Percentiles rank a stretch among this genome's conserved stretches.
phyloP scores from a whole-genome alignment of 139 green algal genomes.

The Penium margaritaceum region DNA sequence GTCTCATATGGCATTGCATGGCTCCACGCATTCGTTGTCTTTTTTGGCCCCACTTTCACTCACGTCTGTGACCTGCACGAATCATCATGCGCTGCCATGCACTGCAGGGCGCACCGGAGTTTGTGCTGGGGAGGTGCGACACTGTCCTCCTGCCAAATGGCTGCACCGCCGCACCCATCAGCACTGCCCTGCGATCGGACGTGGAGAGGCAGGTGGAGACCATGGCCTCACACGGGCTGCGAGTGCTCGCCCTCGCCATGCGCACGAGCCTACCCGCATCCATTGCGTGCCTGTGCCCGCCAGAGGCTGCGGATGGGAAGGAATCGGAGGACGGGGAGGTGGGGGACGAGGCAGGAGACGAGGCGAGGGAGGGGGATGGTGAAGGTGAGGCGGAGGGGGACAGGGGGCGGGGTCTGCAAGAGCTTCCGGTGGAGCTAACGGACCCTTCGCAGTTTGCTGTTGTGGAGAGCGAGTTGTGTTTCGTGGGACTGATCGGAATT shows the following conservation, averaged over 20 bases:
- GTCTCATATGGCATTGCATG: no score
- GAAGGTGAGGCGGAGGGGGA: background rate
- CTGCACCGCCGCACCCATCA: no score
- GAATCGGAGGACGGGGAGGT: background rate
- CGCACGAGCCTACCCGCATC: conserved; percentile 22
- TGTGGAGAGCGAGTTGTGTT: conserved; percentile 80
- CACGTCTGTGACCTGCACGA: no score
- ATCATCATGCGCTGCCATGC: no score
- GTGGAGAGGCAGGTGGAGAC: no score
- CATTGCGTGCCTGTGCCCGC: background rate
- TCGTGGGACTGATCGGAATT: conserved; percentile 74
- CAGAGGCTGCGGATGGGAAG: background rate
- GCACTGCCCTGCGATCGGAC: no score
- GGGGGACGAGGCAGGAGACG: background rate
- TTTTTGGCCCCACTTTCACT: no score
- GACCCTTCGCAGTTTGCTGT: no score
- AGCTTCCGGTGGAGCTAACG: no score
- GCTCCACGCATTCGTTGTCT: no score
- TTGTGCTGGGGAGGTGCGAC: conserved; percentile 78
- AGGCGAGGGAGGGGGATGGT: background rate
- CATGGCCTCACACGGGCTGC: conserved; percentile 76
- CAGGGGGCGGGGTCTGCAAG: no score
- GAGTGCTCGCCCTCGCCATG: conserved; percentile 78
- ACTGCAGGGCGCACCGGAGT: conserved; percentile 79
- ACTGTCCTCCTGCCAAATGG: conserved; percentile 68